A percentile compares a stretch with the other conserved stretches of the same genome.
Conservation (phyloP, 495 filamentous ascomycete species). For the Penicillium nucicola region DNA sequence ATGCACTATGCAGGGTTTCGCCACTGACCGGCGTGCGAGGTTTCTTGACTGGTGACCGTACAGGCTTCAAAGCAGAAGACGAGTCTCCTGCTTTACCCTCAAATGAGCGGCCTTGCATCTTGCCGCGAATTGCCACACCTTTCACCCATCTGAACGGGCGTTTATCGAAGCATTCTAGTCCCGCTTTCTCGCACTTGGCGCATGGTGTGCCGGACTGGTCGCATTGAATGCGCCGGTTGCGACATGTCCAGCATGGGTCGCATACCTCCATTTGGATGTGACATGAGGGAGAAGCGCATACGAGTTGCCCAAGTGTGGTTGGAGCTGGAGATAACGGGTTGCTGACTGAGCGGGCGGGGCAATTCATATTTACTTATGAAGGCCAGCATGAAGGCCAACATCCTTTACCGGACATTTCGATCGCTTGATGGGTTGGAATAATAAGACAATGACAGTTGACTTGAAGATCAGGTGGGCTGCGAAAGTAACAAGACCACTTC, state of each 20-base stretch:
- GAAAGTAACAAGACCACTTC: too few relatives aligned
- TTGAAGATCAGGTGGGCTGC: too few relatives aligned
- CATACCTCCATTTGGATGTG: not conserved
- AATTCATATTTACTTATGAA: too few relatives aligned
- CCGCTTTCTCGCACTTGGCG: conserved; percentile 41
- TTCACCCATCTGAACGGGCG: conserved; percentile 44
- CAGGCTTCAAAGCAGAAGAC: not conserved
- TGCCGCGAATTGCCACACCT: conserved; percentile 43
- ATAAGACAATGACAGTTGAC: too few relatives aligned
- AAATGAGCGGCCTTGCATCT: conserved; percentile 25
- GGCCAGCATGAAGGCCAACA: too few relatives aligned
- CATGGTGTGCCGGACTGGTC: conserved; percentile 36
- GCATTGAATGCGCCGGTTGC: conserved; percentile 52
- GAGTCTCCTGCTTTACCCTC: conserved; percentile 5
- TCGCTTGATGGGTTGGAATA: too few relatives aligned
- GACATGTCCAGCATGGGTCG: conserved; percentile 47
- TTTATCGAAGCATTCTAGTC: conserved; percentile 51
- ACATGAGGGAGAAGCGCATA: too few relatives aligned
- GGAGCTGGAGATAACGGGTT: not conserved
- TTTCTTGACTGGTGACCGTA: too few relatives aligned
- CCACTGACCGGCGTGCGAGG: not conserved
- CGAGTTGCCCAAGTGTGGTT: too few relatives aligned
- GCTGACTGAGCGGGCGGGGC: conserved; percentile 7
- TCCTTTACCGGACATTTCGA: too few relatives aligned
- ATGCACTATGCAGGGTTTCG: conserved; percentile 2